Base-by-base conservation (phyloP, 768 basidiomycete species). In the Sarcodon aspratus region DNA sequence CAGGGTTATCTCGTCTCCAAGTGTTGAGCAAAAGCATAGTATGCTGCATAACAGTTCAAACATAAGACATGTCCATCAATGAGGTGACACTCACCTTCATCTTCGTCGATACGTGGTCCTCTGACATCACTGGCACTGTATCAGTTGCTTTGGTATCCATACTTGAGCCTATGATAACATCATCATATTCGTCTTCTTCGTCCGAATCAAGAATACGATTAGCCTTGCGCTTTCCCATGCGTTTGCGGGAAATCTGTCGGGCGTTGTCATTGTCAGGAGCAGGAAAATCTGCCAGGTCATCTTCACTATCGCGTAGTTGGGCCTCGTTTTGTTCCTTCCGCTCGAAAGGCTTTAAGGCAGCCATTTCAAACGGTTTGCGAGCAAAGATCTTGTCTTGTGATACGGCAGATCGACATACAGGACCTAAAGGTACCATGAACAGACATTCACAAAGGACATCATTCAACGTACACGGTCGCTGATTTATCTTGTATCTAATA, bases 31-130 rank as follows among this genome's bases (percentile, higher is more conserved):
- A 60, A n/a, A 78, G 68, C 72, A 84, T 85, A 76, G 79, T 79
- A 45, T 63, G 67, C 75, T 79, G 17, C 45, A 33, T 27, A 37
- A 33, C 18, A 18, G 38, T 45, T 3, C 47, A 3, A 42, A 48
- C 21, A 52, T 35, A 35, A 7, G 1, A n/a, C 3, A 13, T 43
- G 32, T 36, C 18, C 21, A 21, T 31, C 11, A 17, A 7, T 34
- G 17, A 17, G 32, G 18, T 18, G 45, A 9, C 17, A 55, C 68
- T 34, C 51, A 79, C 79, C 67, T 80, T 79, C 82, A 85, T 82
- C 70, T 86, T 87, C 2, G 80, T 82, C 5, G 82, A 82, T 0
- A 82, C 78, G 47, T 78, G 73, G 44, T 76, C 76, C 54, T 78
- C 77, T 52, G 73, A 73, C 44, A 62, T 66, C 18, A 71, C 55